These are phyloP conservation scores for Polytolypa hystricis DNA, from an alignment of 2,329 filamentous ascomycete species.

Conservation along the genomic window DNA sequence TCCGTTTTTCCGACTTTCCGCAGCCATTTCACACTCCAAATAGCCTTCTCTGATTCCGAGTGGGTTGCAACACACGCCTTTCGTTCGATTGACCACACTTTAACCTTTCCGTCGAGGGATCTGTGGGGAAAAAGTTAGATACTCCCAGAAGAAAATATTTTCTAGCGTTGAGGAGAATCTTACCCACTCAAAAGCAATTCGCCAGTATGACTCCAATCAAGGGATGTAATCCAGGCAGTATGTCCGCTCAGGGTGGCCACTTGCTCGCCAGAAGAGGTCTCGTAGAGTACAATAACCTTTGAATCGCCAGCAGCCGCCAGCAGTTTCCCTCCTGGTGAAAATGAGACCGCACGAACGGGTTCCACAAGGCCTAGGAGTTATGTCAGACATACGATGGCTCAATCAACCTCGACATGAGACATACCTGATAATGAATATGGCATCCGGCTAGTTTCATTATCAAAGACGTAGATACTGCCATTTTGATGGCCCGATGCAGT, in stretches of 20 bases:
- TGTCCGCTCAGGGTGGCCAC: conserved; percentile 74
- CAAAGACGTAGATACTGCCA: conserved; percentile 87
- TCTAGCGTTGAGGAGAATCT: no score
- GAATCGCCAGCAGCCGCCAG: conserved; percentile 87
- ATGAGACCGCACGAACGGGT: conserved; percentile 72
- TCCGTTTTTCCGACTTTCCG: conserved; percentile 52
- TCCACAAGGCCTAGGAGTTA: conserved; percentile 60
- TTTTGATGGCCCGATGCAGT: conserved; percentile 90
- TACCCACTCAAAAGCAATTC: conserved; percentile 79
- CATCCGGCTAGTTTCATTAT: conserved; percentile 77
- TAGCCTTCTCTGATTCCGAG: conserved; percentile 71
- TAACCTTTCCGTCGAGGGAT: conserved; percentile 84
- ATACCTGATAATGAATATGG: conserved; percentile 72
- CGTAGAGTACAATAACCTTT: conserved; percentile 79
- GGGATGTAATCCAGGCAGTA: conserved; percentile 74
- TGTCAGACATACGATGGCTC: conserved; percentile 16
- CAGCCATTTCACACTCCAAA: conserved; percentile 80
- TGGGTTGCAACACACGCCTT: conserved; percentile 83
- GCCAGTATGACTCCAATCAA: conserved; percentile 89
- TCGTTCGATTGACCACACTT: conserved; percentile 87
- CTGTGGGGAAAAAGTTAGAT: conserved; percentile 25
- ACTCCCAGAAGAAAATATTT: no score
- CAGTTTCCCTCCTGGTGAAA: conserved; percentile 74
- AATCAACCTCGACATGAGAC: conserved; percentile 13
- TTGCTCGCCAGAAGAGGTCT: conserved; percentile 84